Evolutionary conservation across 148 eudicot genomes (phyloP), one percentile per base, ranked within the genome.

Genomic region (Limonium bicolor): DNA sequence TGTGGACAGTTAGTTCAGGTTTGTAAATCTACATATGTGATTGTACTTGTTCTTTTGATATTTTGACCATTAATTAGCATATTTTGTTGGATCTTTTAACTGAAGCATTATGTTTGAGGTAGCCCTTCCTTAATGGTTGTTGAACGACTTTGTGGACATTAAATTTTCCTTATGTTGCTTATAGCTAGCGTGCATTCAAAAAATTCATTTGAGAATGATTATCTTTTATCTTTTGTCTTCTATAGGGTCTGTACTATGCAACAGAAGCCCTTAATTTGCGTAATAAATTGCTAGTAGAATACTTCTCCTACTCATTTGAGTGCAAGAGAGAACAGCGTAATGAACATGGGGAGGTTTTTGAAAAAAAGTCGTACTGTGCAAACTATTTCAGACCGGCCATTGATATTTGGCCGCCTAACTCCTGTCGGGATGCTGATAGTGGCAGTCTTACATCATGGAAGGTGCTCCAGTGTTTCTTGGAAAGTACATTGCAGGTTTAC

Each of bases 401-500:
- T 27, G 53, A 56, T 28, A 58, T 65, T 39, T 80, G 88, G 90
- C 53, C 57, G 13, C 29, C 14, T 33, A 27, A 39, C 38, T 46
- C 23, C 20, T 37, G 60, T 47, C 38, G 50, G 27, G 65, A 71
- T 29, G 57, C 66, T 39, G 85, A 77, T 45, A 64, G 63, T 50
- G 53, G 58, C 35, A 34, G 66, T 46, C 79, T 84, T 56, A 80
- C 93, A 51, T 82, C 99, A 15, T 90, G 99, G 99, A 90, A 75
- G 67, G 72, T 77, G 47, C 93, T 90, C 28, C 70, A 67, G 31
- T 68, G 95, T 66, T 84, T 77, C 60, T 93, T 90, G 48, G 95
- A 90, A 67, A 90, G 99, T 82, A 64, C 68, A 20, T 58, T 90
- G 42, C 99, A 90, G 99, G 99, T 79, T 46, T 50, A 31, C 50